These are phyloP conservation scores for Fomitopsis pulvina DNA, from an alignment of 768 basidiomycete genomes.

Conservation along the genomic window DNA sequence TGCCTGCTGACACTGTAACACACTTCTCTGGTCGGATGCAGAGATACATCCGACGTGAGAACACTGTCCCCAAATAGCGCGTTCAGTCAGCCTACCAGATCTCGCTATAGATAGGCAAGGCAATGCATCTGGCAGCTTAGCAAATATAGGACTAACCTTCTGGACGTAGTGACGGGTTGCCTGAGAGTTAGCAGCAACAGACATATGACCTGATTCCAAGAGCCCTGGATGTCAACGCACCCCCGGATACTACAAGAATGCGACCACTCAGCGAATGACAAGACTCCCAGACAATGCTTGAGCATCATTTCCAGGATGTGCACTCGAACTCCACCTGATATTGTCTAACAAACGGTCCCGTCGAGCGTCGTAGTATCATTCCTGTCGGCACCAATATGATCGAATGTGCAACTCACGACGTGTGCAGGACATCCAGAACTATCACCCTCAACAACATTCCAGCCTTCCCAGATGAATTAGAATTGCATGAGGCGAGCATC, in stretches of 20 bases:
- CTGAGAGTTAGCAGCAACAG: no score
- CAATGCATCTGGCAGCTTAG: no score
- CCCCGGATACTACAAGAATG: background rate
- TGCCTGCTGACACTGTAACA: no score
- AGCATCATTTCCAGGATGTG: background rate
- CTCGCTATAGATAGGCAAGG: no score
- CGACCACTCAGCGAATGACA: background rate
- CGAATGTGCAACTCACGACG: constrained; percentile 17
- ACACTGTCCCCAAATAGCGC: no score
- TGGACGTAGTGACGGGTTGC: no score
- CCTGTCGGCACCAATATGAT: constrained; percentile 5
- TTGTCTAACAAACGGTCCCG: background rate
- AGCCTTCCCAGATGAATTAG: background rate
- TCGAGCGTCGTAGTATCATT: constrained; percentile 6
- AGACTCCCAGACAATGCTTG: background rate
- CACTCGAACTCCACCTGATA: background rate
- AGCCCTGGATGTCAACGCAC: background rate
- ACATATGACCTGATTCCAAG: background rate
- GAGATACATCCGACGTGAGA: no score
- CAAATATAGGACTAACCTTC: no score
- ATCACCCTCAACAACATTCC: background rate
- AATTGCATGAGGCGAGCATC: background rate
- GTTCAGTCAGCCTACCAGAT: no score
- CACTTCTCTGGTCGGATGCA: no score
- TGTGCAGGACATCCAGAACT: background rate